Base-by-base conservation (phyloP, 78 protist species). In the Emiliania huxleyi region DNA sequence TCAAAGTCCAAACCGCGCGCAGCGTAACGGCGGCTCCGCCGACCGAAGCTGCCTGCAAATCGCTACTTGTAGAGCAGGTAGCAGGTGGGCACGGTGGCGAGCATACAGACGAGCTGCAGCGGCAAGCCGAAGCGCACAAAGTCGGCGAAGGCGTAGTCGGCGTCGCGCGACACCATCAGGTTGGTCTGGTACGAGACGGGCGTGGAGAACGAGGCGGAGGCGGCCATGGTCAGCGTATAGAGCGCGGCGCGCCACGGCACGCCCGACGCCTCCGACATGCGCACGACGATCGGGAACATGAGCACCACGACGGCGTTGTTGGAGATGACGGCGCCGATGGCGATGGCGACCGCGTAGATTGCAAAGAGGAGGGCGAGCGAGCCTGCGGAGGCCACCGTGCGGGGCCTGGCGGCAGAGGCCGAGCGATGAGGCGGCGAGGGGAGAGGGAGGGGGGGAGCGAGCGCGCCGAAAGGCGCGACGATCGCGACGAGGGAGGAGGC, bases 151-250 rank as follows among this genome's bases (percentile, higher is more conserved):
- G 62, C 40, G 71, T 92, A 92, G 42, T 49, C 87, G 2, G 91
- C 94, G 3, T 44, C 33, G 40, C 85, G 37, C 40, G 42, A 43
- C 33, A 92, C 94, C 94, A 92, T 92, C 52, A 92, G 85, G 87
- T 92, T 92, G 48, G 94, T 92, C 52, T 92, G 94, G 26, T 85
- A 85, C n/a, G 43, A 29, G 37, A 38, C 56, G n/a, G 91, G 69
- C 23, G 73, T 40, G 22, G 77, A 52, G 91, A 40, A 89, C 26
- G 81, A 62, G 49, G 91, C 52, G 26, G 84, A 89, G 49, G 43
- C 52, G 23, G 91, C 55, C 40, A 89, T 37, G 43, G 46, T 49
- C 38, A 89, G 55, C 42, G 83, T 18, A 42, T 35, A 73, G 33
- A 73, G 83, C 37, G 83, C 37, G 40, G 83, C 33, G 1, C 42